Percentiles rank a stretch among this genome's conserved stretches.
These are phyloP conservation scores for Epichloe brachyelytri DNA, from an alignment of 2,329 filamentous ascomycete species.

Conservation along the genomic window DNA sequence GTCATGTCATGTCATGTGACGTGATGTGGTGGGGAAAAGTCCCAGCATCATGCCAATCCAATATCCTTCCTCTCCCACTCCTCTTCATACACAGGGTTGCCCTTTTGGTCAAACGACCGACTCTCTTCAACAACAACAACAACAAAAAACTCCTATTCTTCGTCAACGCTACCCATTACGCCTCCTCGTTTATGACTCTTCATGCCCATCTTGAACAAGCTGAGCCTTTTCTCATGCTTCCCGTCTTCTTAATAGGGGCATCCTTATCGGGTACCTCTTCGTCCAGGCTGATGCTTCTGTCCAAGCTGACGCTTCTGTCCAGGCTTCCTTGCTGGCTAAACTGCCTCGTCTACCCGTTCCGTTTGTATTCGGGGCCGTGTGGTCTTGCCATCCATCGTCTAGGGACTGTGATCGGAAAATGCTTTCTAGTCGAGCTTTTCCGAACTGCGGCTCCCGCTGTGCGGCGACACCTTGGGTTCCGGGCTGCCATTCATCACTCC, in stretches of 20 bases:
- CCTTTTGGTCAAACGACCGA: no score
- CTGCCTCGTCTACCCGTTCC: slow-evolving; percentile 11
- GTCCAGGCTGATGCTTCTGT: slow-evolving; percentile 13
- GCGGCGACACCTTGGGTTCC: slow-evolving; percentile 20
- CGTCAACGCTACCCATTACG: slow-evolving; percentile 41
- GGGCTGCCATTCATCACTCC: slow-evolving; percentile 17
- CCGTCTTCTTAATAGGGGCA: slow-evolving; percentile 33
- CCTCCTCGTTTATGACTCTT: slow-evolving; percentile 46
- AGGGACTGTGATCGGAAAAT: slow-evolving; percentile 30
- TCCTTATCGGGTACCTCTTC: slow-evolving; percentile 15
- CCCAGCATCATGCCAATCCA: neutral
- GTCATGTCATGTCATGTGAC: no score
- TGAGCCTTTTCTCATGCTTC: slow-evolving; percentile 64
- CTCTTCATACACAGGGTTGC: neutral
- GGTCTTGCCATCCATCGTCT: slow-evolving; percentile 14
- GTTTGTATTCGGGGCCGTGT: neutral
- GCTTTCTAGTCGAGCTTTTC: slow-evolving; percentile 26
- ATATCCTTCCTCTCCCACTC: neutral
- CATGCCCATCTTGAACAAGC: slow-evolving; percentile 61
- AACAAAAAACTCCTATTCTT: slow-evolving; percentile 32
- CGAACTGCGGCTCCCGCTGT: slow-evolving; percentile 13
- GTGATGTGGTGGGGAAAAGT: neutral
- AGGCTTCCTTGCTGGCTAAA: slow-evolving; percentile 15
- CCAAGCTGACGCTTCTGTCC: slow-evolving; percentile 17
- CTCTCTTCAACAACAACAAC: no score